Evolutionary conservation across 129 eudicot species (phyloP).

Genomic region (sunflower (Helianthus annuus)): DNA sequence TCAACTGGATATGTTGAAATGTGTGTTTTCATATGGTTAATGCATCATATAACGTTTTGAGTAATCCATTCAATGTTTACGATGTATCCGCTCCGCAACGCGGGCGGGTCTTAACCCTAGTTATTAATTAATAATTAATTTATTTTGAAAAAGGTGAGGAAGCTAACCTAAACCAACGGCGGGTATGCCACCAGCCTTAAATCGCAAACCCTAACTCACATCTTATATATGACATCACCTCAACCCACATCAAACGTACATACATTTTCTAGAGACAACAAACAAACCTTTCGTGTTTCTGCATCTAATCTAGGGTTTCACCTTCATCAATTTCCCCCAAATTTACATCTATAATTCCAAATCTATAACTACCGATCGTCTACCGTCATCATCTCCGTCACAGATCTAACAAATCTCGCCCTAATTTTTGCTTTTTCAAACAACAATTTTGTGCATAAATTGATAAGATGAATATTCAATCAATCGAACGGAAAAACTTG

Average conservation of each 20-base stretch:
- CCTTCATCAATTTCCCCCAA: slow-evolving; percentile 18
- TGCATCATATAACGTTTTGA: no score
- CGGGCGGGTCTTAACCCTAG: no score
- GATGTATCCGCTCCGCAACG: no score
- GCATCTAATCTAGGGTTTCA: slow-evolving; percentile 51
- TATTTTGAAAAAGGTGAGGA: background rate
- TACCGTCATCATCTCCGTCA: slow-evolving; percentile 19
- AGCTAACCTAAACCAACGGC: slow-evolving; percentile 36
- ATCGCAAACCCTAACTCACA: slow-evolving; percentile 34
- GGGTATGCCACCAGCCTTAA: slow-evolving; percentile 27
- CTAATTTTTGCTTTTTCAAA: slow-evolving; percentile 30
- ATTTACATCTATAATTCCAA: slow-evolving; percentile 21
- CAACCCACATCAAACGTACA: background rate
- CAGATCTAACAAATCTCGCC: slow-evolving; percentile 43
- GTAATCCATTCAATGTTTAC: no score
- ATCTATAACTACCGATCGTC: slow-evolving; percentile 24
- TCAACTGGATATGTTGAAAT: no score
- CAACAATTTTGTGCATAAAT: slow-evolving; percentile 21
- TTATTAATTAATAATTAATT: no score
- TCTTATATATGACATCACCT: slow-evolving; percentile 34
- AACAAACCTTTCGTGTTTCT: slow-evolving; percentile 9
- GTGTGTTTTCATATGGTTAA: no score
- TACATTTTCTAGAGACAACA: slow-evolving; percentile 5
- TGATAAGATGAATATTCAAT: slow-evolving; percentile 32
- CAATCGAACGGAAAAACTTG: slow-evolving; percentile 37